These are phyloP conservation scores for Silene conica DNA, from an alignment of 148 eudicot genomes.

Conservation along the genomic window DNA sequence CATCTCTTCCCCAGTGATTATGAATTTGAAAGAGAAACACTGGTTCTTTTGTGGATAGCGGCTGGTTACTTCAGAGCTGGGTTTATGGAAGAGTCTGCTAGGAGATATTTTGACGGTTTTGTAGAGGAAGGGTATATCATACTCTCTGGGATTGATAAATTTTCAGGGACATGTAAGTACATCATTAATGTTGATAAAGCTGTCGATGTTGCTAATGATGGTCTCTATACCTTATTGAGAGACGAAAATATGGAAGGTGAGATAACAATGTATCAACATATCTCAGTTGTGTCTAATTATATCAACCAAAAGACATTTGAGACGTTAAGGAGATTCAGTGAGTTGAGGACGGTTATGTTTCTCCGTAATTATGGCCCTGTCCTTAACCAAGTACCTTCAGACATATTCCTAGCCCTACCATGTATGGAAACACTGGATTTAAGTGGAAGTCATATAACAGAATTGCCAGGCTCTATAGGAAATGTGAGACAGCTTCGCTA, in stretches of 20 bases:
- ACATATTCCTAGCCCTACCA: neutral
- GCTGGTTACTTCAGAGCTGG: no score
- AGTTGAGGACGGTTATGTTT: slow-evolving; percentile 11
- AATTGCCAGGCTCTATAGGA: slow-evolving; percentile 16
- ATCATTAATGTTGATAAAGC: neutral
- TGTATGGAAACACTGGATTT: slow-evolving; percentile 13
- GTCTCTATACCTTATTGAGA: neutral
- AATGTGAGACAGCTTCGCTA: neutral
- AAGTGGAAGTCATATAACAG: slow-evolving; percentile 13
- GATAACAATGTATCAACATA: neutral
- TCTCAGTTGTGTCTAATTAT: neutral
- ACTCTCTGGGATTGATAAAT: no score
- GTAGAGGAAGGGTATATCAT: no score
- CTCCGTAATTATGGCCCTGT: slow-evolving; percentile 9
- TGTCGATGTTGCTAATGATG: neutral
- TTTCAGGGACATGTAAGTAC: neutral
- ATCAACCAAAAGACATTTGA: neutral
- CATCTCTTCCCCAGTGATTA: neutral
- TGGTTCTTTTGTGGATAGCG: slow-evolving; percentile 13
- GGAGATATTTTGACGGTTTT: neutral
- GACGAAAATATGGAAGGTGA: no score
- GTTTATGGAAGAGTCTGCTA: neutral
- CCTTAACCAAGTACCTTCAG: neutral
- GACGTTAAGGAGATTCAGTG: neutral
- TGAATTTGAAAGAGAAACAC: slow-evolving; percentile 14